Evolutionary conservation across 768 basidiomycete species (phyloP).

Genomic region (Tremella fuciformis): DNA sequence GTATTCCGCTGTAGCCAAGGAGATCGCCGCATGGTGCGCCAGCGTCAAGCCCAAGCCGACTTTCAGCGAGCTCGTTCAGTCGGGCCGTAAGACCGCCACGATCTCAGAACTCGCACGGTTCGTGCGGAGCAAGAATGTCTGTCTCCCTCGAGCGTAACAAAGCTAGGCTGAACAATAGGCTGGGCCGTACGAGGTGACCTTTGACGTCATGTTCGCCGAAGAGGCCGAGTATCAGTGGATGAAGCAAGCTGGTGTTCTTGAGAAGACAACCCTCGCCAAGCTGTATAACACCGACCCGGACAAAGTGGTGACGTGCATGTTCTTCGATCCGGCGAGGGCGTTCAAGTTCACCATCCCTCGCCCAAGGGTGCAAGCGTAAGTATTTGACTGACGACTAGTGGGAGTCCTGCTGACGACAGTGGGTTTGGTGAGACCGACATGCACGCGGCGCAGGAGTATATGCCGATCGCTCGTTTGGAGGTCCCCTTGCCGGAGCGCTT

Average conservation of each 20-base stretch:
- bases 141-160: not conserved
- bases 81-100: not conserved
- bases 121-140: not conserved
- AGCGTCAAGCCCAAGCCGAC: not conserved
- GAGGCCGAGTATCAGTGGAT: conserved; percentile 1
- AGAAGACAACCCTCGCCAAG: not conserved
- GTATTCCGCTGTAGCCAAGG: not conserved
- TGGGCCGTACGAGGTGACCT: conserved; percentile 4
- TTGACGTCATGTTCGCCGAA: conserved; percentile 4
- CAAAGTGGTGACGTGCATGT: conserved; percentile 16
- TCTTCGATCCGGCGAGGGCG: conserved; percentile 11
- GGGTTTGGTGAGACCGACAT: conserved; percentile 4
- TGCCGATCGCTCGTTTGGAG: not conserved
- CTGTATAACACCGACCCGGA: conserved; percentile 10
- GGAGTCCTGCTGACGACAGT: conserved; percentile 1
- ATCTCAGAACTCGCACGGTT: conserved; percentile 1
- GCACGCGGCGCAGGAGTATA: conserved; percentile 3
- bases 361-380: conserved; percentile 5
- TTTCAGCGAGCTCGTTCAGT: conserved; percentile 1
- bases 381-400: not conserved
- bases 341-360: conserved; percentile 16
- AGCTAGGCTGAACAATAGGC: not conserved
- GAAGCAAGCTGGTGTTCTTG: conserved; percentile 1
- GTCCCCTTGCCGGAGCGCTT: conserved; percentile 1
- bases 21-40: not conserved